Percentiles rank a stretch among this genome's conserved stretches.
Conservation (phyloP, 805 yeast genomes). For the Wickerhamomyces pijperi region DNA sequence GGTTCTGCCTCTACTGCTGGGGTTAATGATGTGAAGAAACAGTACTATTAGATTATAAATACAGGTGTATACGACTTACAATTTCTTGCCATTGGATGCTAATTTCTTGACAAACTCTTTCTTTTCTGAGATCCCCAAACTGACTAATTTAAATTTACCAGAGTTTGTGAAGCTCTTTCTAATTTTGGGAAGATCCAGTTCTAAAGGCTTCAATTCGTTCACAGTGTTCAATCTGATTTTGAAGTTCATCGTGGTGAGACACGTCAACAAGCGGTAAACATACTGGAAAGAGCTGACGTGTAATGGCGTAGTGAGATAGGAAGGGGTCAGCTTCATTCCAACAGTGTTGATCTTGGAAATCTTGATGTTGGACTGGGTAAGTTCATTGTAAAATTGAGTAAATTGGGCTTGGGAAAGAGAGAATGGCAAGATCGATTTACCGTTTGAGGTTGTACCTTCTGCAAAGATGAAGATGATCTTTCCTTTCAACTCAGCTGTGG, state of each 20-base stretch:
- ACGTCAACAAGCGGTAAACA: constrained; percentile 12
- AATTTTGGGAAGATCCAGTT: constrained; percentile 15
- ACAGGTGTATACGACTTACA: not conserved
- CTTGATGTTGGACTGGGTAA: not conserved
- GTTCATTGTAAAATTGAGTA: constrained; percentile 7
- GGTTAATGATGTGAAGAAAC: not conserved
- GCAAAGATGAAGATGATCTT: constrained; percentile 45
- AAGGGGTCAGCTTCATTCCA: constrained; percentile 19
- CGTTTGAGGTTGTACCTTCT: constrained; percentile 84
- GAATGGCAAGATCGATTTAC: constrained; percentile 61
- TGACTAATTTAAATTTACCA: constrained; percentile 38
- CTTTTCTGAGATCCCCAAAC: constrained; percentile 33
- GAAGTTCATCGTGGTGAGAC: constrained; percentile 10
- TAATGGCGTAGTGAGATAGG: constrained; percentile 23
- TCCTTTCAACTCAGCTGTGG: constrained; percentile 19
- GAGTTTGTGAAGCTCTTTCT: constrained; percentile 25
- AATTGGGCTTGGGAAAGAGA: constrained; percentile 18
- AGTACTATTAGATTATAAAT: not conserved
- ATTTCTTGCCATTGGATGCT: constrained; percentile 15
- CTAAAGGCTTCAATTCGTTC: constrained; percentile 13
- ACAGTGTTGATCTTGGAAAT: constrained; percentile 14
- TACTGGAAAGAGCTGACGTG: constrained; percentile 8
- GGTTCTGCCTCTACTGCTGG: not conserved
- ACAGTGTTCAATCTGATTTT: constrained; percentile 17
- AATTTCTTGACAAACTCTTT: constrained; percentile 28